Evolutionary conservation across 257 asterid genomes (phyloP), one percentile per base, ranked within the genome.

Genomic region (Lavandula angustifolia): DNA sequence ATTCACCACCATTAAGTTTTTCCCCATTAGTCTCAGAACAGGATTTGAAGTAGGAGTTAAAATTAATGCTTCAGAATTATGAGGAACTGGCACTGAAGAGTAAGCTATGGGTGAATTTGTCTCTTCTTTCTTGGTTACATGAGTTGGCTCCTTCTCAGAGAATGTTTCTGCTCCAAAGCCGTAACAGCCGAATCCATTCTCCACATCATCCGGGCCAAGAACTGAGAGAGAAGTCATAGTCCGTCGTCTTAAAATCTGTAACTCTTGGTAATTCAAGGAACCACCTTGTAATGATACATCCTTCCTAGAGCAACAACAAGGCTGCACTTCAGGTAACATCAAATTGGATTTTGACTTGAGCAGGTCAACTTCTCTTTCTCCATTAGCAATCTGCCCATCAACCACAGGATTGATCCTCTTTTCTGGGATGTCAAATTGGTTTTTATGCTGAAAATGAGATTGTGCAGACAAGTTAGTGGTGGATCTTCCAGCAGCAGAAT

Each of bases 11-110:
- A 87, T 78, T 55, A 92, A 75, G 82, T 92, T 81, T 79, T 92
- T 92, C 10, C 98, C 98, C 98, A 92, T 92, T 75, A 92, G 81
- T 75, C 98, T 79, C 65, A 92, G 78, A 34, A 91, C 84, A 18
- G 96, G 86, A 80, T 66, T 91, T 11, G 92, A 61, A 22, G 85
- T 74, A 14, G 95, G 67, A 1, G 95, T 22, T 22, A 22, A 22
- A 1, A 22, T 22, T 22, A 22, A 22, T 58, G 76, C 56, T 31
- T 78, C 87, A 11, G 81, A 68, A 76, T 71, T 78, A 60, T 52
- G 70, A 61, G 79, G 75, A 67, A 67, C 68, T n/a, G 54, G 66
- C 12, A 40, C 44, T 31, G 72, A 68, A 62, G 68, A 8, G 22
- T 54, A 66, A 29, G 73, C 68, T 42, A 3, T 34, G 14, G 69